Conservation (phyloP, 768 basidiomycete genomes). For the Strobilomyces dryophilus region DNA sequence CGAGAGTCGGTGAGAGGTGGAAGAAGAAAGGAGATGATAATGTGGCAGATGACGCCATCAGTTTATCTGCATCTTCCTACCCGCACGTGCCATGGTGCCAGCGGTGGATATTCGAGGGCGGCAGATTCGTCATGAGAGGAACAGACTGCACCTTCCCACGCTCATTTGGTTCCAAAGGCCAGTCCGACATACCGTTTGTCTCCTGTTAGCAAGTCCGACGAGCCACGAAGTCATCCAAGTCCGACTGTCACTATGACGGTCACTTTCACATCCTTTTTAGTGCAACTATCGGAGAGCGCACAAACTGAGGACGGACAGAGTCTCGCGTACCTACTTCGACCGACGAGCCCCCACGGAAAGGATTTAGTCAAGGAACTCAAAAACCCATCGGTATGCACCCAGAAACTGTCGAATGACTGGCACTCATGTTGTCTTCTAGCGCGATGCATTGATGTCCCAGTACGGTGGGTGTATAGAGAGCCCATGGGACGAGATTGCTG, state of each 20-base stretch:
- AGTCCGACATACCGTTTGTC: neutral
- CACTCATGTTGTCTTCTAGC: constrained; percentile 4
- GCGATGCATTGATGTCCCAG: constrained; percentile 14
- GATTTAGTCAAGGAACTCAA: constrained; percentile 69
- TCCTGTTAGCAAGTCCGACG: neutral
- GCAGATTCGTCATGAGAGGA: too few relatives aligned
- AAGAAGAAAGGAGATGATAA: neutral
- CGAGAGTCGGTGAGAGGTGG: neutral
- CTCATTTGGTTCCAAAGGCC: neutral
- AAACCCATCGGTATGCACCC: constrained; percentile 43
- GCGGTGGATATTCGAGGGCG: too few relatives aligned
- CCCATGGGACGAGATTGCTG: constrained; percentile 86
- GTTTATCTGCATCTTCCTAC: neutral
- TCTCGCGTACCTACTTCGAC: constrained; percentile 70
- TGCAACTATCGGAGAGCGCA: constrained; percentile 59
- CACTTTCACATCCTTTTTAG: constrained; percentile 56
- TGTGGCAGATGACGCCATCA: neutral
- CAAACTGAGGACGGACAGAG: constrained; percentile 61
- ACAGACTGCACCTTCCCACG: too few relatives aligned
- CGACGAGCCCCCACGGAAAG: constrained; percentile 74
- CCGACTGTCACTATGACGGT: constrained; percentile 27
- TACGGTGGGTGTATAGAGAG: constrained; percentile 59
- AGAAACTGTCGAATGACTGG: neutral
- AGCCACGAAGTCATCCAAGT: neutral
- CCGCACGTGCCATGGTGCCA: neutral